phyloP scores from a whole-genome alignment of 169 alveolate species.

The Amoebophrya sp. region DNA sequence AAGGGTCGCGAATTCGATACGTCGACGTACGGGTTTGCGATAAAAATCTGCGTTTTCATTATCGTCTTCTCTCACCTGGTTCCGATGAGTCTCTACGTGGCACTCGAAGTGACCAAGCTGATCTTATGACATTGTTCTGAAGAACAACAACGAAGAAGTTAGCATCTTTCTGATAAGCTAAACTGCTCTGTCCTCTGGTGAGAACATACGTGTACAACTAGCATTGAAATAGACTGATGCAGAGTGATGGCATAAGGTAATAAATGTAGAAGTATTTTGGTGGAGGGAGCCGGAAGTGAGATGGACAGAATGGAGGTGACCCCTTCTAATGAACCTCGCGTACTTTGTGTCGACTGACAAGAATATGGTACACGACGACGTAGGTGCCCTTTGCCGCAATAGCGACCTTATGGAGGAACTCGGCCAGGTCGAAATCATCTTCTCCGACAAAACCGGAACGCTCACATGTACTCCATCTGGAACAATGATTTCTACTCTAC shows the following conservation, averaged over 20 bases:
- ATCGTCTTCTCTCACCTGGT: neutral
- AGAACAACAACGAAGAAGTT: too few species aligned
- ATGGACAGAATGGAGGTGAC: neutral
- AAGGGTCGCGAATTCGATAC: neutral
- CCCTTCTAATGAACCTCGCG: neutral
- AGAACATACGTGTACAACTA: too few species aligned
- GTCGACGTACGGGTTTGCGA: neutral
- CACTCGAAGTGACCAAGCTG: too few species aligned
- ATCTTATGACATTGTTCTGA: too few species aligned
- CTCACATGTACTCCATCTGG: conserved; percentile 92
- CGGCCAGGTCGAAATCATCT: conserved; percentile 90
- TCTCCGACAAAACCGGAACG: conserved; percentile 98
- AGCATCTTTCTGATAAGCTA: too few species aligned
- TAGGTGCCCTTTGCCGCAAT: neutral
- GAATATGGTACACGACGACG: neutral
- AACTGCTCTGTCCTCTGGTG: too few species aligned
- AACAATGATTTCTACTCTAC: conserved; percentile 90
- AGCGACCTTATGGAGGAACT: conserved; percentile 73
- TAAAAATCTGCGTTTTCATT: neutral
- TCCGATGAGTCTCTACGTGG: neutral
- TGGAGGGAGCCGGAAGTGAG: too few species aligned
- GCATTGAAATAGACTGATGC: too few species aligned
- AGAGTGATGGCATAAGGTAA: too few species aligned
- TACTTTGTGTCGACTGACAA: neutral
- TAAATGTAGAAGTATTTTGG: neutral